phyloP scores from a whole-genome alignment of 352 stramenopile species.

The Phytophthora megakarya region DNA sequence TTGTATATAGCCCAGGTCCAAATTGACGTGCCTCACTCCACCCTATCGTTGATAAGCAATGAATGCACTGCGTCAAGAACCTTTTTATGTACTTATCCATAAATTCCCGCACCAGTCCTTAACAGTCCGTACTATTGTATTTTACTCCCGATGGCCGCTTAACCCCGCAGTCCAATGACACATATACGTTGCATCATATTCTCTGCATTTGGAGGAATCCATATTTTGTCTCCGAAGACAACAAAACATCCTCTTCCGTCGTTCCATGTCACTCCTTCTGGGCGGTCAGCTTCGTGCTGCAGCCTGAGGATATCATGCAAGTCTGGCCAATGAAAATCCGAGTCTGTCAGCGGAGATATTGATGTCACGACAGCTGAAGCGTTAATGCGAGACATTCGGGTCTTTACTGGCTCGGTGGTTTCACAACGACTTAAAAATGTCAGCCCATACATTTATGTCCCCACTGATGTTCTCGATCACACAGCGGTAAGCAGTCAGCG shows the following conservation, averaged over 20 bases:
- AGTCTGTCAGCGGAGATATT: not conserved
- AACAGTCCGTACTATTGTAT: not conserved
- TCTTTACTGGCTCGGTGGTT: not conserved
- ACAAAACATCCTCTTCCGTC: not conserved
- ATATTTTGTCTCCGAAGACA: not conserved
- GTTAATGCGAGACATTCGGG: too few relatives aligned
- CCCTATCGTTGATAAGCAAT: not conserved
- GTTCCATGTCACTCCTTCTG: not conserved
- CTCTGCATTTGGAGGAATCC: not conserved
- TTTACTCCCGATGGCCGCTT: not conserved
- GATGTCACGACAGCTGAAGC: not conserved
- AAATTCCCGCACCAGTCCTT: not conserved
- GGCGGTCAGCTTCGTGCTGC: not conserved
- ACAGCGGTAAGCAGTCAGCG: not conserved
- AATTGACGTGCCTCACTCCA: slow-evolving; percentile 5
- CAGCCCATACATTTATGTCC: slow-evolving; percentile 1
- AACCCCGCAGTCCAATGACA: not conserved
- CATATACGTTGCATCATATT: not conserved
- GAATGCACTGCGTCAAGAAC: not conserved
- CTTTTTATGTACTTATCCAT: slow-evolving; percentile 13
- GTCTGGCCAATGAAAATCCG: not conserved
- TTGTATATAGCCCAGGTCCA: slow-evolving; percentile 26
- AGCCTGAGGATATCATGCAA: not conserved
- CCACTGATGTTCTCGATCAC: slow-evolving; percentile 7
- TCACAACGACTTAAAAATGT: not conserved